These are phyloP conservation scores for Aspergillus ibericus DNA, from an alignment of 2,329 filamentous ascomycete species.

Conservation along the genomic window DNA sequence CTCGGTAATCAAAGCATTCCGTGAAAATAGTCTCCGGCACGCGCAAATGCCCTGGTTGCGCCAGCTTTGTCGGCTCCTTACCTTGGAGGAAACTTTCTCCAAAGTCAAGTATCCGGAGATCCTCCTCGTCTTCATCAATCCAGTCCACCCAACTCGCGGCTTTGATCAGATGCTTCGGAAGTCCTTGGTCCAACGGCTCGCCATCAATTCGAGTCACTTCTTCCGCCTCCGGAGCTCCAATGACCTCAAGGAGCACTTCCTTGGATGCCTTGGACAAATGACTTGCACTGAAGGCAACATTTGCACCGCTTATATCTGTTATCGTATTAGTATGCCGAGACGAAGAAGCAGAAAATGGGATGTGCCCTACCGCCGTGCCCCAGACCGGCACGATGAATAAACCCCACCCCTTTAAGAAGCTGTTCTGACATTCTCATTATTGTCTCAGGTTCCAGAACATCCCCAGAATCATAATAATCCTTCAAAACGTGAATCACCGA, in stretches of 20 bases:
- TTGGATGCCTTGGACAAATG: slow-evolving; percentile 15
- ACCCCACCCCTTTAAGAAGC: slow-evolving; percentile 27
- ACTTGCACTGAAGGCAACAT: slow-evolving; percentile 27
- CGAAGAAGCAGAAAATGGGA: background rate
- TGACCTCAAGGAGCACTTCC: slow-evolving; percentile 19
- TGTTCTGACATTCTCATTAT: slow-evolving; percentile 31
- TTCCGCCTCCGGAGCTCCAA: slow-evolving; percentile 22
- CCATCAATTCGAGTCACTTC: slow-evolving; percentile 21
- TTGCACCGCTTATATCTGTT: slow-evolving; percentile 29
- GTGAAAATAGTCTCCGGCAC: slow-evolving; percentile 35
- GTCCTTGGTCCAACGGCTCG: slow-evolving; percentile 18
- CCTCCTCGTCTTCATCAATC: slow-evolving; percentile 29
- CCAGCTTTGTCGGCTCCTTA: slow-evolving; percentile 21
- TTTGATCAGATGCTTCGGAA: slow-evolving; percentile 28
- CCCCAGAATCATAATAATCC: slow-evolving; percentile 19
- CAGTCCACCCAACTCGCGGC: slow-evolving; percentile 24
- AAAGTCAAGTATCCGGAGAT: slow-evolving; percentile 25
- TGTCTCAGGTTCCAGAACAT: slow-evolving; percentile 24
- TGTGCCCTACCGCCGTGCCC: slow-evolving; percentile 32
- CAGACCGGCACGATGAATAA: slow-evolving; percentile 29
- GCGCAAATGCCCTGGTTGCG: slow-evolving; percentile 26
- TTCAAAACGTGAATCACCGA: slow-evolving; percentile 26
- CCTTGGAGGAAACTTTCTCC: slow-evolving; percentile 24
- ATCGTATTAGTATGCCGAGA: slow-evolving; percentile 11
- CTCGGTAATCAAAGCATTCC: slow-evolving; percentile 28